Evolutionary conservation across 2,329 filamentous ascomycete genomes (phyloP).

Genomic region (Ophiostoma sp.): DNA sequence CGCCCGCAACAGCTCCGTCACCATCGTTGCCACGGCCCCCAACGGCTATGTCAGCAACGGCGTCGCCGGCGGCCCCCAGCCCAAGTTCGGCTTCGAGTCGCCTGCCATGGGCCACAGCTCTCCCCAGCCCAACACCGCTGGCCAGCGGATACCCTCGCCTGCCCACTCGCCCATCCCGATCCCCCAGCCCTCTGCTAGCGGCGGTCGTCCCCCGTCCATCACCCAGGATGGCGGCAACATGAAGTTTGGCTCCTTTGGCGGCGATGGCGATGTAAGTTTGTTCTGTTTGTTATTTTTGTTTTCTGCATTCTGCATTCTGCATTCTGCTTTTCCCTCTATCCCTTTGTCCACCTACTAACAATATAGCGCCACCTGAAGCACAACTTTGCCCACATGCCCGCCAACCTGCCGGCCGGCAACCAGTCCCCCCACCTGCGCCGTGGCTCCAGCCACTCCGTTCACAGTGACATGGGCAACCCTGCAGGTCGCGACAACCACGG

Average conservation of each 20-base stretch:
- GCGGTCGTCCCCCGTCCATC: slow-evolving; percentile 78
- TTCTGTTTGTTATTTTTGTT: background rate
- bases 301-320: too few species aligned
- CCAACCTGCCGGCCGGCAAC: slow-evolving; percentile 15
- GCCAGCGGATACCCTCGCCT: slow-evolving; percentile 73
- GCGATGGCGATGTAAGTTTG: slow-evolving; percentile 69
- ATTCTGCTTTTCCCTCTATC: background rate
- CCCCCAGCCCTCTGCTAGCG: slow-evolving; percentile 76
- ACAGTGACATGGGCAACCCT: slow-evolving; percentile 65
- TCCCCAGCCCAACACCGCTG: slow-evolving; percentile 58
- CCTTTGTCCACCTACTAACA: slow-evolving; percentile 25
- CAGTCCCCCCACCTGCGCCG: slow-evolving; percentile 70
- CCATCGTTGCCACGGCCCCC: slow-evolving; percentile 78
- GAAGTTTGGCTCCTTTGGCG: slow-evolving; percentile 78
- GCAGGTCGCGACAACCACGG: slow-evolving; percentile 53
- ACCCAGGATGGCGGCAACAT: slow-evolving; percentile 62
- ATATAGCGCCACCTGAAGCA: slow-evolving; percentile 63
- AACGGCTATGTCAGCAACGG: slow-evolving; percentile 74
- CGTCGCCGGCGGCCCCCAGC: slow-evolving; percentile 56
- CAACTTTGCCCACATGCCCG: slow-evolving; percentile 50
- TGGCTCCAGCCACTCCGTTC: slow-evolving; percentile 74
- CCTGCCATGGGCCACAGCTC: slow-evolving; percentile 61
- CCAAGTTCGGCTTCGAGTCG: slow-evolving; percentile 76
- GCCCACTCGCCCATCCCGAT: slow-evolving; percentile 89
- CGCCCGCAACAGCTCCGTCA: slow-evolving; percentile 80